Conservation (phyloP, 768 basidiomycete genomes). For the Mycena amicta region DNA sequence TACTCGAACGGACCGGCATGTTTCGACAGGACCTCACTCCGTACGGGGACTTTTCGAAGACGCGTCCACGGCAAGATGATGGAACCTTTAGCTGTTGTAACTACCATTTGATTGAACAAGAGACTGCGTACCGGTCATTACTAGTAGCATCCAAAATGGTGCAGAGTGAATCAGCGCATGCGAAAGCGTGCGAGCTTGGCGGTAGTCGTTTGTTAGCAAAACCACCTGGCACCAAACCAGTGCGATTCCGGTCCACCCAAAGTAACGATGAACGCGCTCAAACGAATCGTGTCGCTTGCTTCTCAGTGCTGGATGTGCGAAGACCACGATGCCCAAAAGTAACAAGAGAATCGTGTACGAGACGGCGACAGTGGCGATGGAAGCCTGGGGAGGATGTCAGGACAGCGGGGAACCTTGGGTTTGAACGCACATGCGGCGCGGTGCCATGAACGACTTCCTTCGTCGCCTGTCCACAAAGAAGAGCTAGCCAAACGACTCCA, state of each 20-base stretch:
- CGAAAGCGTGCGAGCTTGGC: conserved; percentile 38
- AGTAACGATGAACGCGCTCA: conserved; percentile 57
- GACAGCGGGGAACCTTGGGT: not conserved
- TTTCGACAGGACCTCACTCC: conserved; percentile 52
- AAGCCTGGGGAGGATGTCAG: conserved; percentile 43
- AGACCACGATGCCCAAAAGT: conserved; percentile 50
- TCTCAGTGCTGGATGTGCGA: conserved; percentile 54
- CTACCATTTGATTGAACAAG: not conserved
- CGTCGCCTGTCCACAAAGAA: conserved; percentile 54
- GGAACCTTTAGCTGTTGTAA: conserved; percentile 33
- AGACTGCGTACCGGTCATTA: conserved; percentile 43
- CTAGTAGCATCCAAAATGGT: conserved; percentile 60
- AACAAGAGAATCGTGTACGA: conserved; percentile 54
- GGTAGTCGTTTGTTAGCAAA: conserved; percentile 57
- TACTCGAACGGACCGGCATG: conserved; percentile 38
- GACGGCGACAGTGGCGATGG: conserved; percentile 49
- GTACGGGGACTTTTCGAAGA: conserved; percentile 57
- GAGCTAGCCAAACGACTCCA: conserved; percentile 53
- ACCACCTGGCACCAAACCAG: conserved; percentile 60
- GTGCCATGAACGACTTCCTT: conserved; percentile 43
- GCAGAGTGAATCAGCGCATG: conserved; percentile 45
- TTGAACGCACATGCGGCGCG: conserved; percentile 5
- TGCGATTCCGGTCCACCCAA: conserved; percentile 56
- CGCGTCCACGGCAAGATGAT: conserved; percentile 64
- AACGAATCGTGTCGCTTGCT: conserved; percentile 52